Evolutionary conservation across 116 monocot species (phyloP), one percentile per base, ranked within the genome.

Genomic region (Phalaenopsis hybrid): DNA sequence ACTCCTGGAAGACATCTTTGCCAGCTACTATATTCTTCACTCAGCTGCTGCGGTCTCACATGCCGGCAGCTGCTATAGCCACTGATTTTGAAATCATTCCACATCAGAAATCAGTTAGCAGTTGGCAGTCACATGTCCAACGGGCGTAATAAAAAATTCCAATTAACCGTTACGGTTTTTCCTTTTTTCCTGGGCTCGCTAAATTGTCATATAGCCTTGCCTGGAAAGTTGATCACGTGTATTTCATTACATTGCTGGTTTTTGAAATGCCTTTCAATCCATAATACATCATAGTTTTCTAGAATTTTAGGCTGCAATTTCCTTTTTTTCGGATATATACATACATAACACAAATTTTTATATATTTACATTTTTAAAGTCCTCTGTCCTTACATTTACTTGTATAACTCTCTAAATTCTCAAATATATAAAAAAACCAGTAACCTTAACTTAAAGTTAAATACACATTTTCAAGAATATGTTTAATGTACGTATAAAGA

Each of bases 1-100:
- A 25, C 67, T 67, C 67, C 2, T 67, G 67, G 8, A 67, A 67
- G 25, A 15, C 67, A 67, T 67, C 1, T 67, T 67, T 67, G 67
- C 65, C 65, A 25, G 23, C 21, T 65, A 37, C 37, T 46, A 75
- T 46, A 75, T 45, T 45, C 46, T 7, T 46, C 5, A 75, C 44
- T 75, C 75, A 45, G 21, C 45, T 46, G 45, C 16, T 37, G 41
- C 17, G 4, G 73, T 41, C 73, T 43, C 73, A 73, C 73, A 41
- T 73, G 73, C 20, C 1, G 45, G 45, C 44, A 75, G 46, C 18
- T 5, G 3, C 45, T 75, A 4, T 28, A 45, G 45, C 75, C 46
- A 45, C 46, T 45, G 46, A 45, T 75, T 75, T 75, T 75, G 46
- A n/a, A 75, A 75, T 75, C 75, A 44, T 20, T 75, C 46, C 6